Evolutionary conservation across 2,329 filamentous ascomycete species (phyloP).

Genomic region (Cytospora paraplurivora): DNA sequence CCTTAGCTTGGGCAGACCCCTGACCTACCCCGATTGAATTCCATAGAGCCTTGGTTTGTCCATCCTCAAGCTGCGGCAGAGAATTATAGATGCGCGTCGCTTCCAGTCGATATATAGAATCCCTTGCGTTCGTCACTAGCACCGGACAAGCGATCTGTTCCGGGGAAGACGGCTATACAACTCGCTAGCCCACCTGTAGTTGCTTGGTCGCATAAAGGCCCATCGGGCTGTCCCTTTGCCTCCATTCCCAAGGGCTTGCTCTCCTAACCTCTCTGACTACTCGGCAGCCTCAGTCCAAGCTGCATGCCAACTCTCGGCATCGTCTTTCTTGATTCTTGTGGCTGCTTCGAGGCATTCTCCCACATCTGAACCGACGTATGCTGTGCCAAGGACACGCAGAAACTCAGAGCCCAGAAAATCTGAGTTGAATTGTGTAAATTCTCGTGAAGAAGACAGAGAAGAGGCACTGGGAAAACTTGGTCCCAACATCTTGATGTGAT

Average conservation of each 20-base stretch:
- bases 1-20: conserved; percentile 7
- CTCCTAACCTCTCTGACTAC: conserved; percentile 39
- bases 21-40: conserved; percentile 5
- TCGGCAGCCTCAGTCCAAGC: conserved; percentile 39
- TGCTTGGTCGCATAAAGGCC: conserved; percentile 45
- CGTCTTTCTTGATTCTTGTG: conserved; percentile 40
- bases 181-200: conserved; percentile 43
- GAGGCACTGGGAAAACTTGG: no score
- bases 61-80: conserved; percentile 6
- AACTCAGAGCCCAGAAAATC: conserved; percentile 48
- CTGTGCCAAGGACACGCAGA: conserved; percentile 43
- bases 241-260: conserved; percentile 37
- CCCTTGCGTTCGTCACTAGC: conserved; percentile 2
- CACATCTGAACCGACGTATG: conserved; percentile 42
- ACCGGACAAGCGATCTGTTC: conserved; percentile 3
- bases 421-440: no score
- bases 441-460: no score
- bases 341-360: conserved; percentile 44
- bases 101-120: conserved; percentile 2
- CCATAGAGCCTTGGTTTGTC: conserved; percentile 7
- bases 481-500: no score
- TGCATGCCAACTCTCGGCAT: conserved; percentile 44
- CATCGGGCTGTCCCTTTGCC: conserved; percentile 38
- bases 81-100: conserved; percentile 5
- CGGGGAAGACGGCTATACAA: conserved; percentile 9